A percentile compares a stretch with the other conserved stretches of the same genome.
Evolutionary conservation across 192 early-diverging fungal species (phyloP).

Genomic region (Backusella liffmaniae): DNA sequence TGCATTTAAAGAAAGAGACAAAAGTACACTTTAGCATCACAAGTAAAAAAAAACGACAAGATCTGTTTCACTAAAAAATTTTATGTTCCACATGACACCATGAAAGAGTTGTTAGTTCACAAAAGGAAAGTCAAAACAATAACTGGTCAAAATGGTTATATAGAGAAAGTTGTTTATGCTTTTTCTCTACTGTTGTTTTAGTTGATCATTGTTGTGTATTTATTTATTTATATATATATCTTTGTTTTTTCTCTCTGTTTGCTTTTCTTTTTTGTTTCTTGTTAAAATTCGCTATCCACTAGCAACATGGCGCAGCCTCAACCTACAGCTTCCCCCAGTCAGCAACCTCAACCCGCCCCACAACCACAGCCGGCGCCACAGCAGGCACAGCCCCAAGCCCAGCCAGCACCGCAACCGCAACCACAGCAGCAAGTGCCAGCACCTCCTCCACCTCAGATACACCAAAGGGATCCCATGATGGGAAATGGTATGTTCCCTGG

Average conservation of each 20-base stretch:
- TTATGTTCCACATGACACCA: not conserved
- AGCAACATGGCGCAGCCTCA: conserved; percentile 3
- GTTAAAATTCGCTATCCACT: not conserved
- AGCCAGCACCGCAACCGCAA: not conserved
- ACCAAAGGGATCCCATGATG: not conserved
- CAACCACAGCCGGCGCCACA: not conserved
- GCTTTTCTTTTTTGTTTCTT: not conserved
- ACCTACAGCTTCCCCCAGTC: not conserved
- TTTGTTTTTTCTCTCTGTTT: not conserved
- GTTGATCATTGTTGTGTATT: not conserved
- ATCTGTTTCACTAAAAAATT: not conserved
- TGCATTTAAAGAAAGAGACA: not conserved
- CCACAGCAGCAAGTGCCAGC: not conserved
- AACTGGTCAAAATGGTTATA: conserved; percentile 93
- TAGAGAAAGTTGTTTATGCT: conserved; percentile 87
- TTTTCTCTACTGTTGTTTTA: not conserved
- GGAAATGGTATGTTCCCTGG: not conserved
- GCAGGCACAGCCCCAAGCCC: not conserved
- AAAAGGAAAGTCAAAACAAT: conserved; percentile 30
- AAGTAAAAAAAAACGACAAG: not conserved
- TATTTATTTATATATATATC: not conserved
- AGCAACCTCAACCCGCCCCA: not conserved
- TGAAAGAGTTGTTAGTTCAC: not conserved
- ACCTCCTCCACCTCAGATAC: not conserved
- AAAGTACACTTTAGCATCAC: not conserved